These are phyloP conservation scores for Endoconidiophora polonica DNA, from an alignment of 2,329 filamentous ascomycete species.

Conservation along the genomic window DNA sequence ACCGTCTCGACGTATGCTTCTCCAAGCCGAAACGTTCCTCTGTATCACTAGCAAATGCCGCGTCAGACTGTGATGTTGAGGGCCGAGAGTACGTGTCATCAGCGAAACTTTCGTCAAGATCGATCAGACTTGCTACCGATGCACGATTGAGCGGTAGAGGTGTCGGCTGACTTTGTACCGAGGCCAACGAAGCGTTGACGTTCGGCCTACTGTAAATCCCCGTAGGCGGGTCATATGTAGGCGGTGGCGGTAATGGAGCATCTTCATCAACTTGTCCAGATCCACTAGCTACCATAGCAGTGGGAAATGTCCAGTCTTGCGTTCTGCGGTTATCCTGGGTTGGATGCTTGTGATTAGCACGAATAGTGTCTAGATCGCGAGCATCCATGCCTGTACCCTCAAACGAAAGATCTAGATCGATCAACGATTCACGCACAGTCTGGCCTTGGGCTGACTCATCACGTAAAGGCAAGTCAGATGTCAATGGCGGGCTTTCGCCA, in stretches of 20 bases:
- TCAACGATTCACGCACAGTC: conserved; percentile 27
- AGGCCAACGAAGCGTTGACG: conserved; percentile 2
- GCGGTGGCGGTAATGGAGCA: neutral
- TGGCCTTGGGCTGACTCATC: conserved; percentile 23
- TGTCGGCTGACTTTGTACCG: neutral
- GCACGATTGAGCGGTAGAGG: conserved; percentile 18
- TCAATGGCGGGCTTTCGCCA: conserved; percentile 17
- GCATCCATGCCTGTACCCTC: conserved; percentile 12
- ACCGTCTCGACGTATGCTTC: conserved; percentile 11
- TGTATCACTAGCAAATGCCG: conserved; percentile 12
- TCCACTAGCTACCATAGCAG: conserved; percentile 3
- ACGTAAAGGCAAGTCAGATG: conserved; percentile 28
- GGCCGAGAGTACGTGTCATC: conserved; percentile 11
- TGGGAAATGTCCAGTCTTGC: conserved; percentile 34
- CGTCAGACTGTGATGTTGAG: conserved; percentile 14
- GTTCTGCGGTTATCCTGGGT: conserved; percentile 20
- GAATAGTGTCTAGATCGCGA: conserved; percentile 7
- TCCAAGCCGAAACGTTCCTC: conserved; percentile 14
- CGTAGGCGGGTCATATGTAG: conserved; percentile 1
- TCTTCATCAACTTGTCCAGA: conserved; percentile 10
- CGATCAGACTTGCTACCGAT: conserved; percentile 22
- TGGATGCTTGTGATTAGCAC: conserved; percentile 2
- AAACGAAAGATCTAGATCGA: conserved; percentile 29
- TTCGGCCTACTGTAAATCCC: conserved; percentile 11
- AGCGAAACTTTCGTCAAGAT: conserved; percentile 19